Conservation (phyloP, 129 eudicot genomes). For the Apium graveolens region DNA sequence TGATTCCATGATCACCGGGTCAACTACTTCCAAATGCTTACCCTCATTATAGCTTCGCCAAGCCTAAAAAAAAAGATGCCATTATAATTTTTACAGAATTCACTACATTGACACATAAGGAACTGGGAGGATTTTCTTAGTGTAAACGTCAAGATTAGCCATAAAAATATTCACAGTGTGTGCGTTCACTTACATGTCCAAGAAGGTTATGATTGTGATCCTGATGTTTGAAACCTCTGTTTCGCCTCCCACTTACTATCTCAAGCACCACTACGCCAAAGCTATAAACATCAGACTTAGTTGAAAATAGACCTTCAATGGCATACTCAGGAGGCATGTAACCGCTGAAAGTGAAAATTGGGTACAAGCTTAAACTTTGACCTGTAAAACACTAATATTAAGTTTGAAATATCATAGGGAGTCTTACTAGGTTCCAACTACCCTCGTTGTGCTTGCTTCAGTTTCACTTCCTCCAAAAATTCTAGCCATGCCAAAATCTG, state of each 20-base stretch:
- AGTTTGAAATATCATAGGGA: neutral
- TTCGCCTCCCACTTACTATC: neutral
- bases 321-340: slow-evolving; percentile 1
- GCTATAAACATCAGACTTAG: neutral
- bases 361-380: neutral
- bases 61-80: neutral
- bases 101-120: neutral
- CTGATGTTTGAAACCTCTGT: neutral
- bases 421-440: neutral
- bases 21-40: neutral
- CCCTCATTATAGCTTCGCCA: neutral
- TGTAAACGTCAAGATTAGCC: too few species aligned
- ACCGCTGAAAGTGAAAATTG: neutral
- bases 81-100: neutral
- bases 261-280: neutral
- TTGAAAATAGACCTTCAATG: neutral
- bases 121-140: too few species aligned
- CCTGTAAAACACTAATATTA: neutral
- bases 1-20: neutral
- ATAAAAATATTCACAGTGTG: too few species aligned
- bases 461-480: neutral
- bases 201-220: slow-evolving; percentile 3
- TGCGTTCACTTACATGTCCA: neutral
- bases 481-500: neutral
- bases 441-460: neutral